Conservation (phyloP, 352 stramenopile species). For the Phytophthora capsici region DNA sequence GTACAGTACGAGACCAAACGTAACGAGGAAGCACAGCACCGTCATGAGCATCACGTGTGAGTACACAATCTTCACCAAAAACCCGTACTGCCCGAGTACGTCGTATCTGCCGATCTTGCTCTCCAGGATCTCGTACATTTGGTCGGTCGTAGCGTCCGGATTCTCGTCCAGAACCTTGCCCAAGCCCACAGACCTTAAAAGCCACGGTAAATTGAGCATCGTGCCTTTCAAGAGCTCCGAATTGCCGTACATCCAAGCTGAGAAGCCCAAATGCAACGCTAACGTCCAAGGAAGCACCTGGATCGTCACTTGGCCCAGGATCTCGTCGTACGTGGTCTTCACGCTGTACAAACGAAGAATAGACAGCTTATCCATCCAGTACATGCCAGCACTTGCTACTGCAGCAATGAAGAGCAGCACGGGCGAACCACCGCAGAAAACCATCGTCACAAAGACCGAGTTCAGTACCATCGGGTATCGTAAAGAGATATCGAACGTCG, state of each 20-base stretch:
- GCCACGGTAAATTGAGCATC: constrained; percentile 42
- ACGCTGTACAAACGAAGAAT: constrained; percentile 58
- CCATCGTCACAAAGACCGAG: constrained; percentile 65
- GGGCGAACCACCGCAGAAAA: constrained; percentile 57
- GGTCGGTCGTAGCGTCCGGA: constrained; percentile 30
- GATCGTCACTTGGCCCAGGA: constrained; percentile 46
- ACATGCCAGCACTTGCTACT: constrained; percentile 37
- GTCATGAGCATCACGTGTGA: constrained; percentile 60
- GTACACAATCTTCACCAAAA: constrained; percentile 57
- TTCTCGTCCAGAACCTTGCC: constrained; percentile 24
- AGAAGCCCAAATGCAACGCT: constrained; percentile 57
- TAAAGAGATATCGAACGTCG: constrained; percentile 53
- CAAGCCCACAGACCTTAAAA: constrained; percentile 38
- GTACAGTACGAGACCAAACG: constrained; percentile 44
- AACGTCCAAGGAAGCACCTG: constrained; percentile 51
- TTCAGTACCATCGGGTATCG: constrained; percentile 71
- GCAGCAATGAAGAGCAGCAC: constrained; percentile 55
- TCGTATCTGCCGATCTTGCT: constrained; percentile 37
- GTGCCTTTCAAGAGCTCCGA: constrained; percentile 41
- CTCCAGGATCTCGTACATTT: constrained; percentile 38
- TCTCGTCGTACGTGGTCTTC: constrained; percentile 57
- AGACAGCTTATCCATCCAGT: constrained; percentile 62
- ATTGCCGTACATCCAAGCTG: constrained; percentile 63
- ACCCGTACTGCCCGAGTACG: constrained; percentile 37
- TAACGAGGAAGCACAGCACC: constrained; percentile 42